phyloP scores from a whole-genome alignment of 1,284 basidiomycete species.

The Pseudomicrostroma phylloplanum region DNA sequence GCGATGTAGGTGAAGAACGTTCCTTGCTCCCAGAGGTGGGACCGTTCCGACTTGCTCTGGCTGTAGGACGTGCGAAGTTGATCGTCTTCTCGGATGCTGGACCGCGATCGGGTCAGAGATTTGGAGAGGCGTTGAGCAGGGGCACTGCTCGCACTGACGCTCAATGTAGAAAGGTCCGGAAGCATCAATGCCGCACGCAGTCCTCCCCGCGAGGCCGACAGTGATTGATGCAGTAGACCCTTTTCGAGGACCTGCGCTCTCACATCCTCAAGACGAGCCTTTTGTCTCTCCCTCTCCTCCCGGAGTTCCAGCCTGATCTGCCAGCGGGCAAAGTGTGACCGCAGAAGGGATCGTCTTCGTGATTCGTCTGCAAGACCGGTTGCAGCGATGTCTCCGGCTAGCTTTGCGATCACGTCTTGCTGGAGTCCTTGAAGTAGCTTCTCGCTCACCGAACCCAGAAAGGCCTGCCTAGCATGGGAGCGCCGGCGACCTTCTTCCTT shows the following conservation, averaged over 20 bases:
- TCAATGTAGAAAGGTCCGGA: neutral
- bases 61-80: neutral
- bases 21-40: constrained; percentile 18
- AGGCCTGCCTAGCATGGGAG: neutral
- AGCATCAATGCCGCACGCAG: constrained; percentile 10
- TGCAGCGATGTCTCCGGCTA: neutral
- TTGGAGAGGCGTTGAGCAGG: neutral
- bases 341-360: neutral
- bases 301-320: too few species aligned
- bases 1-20: constrained; percentile 7
- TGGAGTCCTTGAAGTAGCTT: neutral
- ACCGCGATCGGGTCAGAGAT: neutral
- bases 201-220: neutral
- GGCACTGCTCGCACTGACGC: neutral
- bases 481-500: neutral
- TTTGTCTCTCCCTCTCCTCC: neutral
- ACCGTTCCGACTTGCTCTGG: constrained; percentile 8
- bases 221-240: constrained; percentile 13
- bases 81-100: neutral
- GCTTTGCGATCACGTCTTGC: neutral
- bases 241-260: constrained; percentile 9
- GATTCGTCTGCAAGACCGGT: neutral
- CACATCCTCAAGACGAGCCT: constrained; percentile 1
- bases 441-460: neutral
- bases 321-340: neutral